These are phyloP conservation scores for Rossbeevera mucosa DNA, from an alignment of 768 basidiomycete species.

Conservation along the genomic window DNA sequence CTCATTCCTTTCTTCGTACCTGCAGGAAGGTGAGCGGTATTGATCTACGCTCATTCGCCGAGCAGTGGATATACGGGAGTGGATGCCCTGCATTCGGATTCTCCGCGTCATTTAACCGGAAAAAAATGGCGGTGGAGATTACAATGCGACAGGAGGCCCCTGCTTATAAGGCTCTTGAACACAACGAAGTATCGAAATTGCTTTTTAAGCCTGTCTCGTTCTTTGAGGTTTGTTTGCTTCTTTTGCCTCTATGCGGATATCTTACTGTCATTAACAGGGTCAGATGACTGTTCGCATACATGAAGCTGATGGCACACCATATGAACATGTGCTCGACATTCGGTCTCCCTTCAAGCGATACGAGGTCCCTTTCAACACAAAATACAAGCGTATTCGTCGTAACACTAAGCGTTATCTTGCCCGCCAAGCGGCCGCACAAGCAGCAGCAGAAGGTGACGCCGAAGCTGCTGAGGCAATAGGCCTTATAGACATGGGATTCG, in stretches of 20 bases:
- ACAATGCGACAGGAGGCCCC: conserved; percentile 87
- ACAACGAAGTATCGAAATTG: conserved; percentile 62
- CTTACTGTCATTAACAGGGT: conserved; percentile 46
- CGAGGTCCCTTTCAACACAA: conserved; percentile 97
- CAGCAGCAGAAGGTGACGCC: conserved; percentile 86
- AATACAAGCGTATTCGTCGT: conserved; percentile 92
- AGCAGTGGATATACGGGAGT: conserved; percentile 98
- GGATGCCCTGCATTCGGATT: conserved; percentile 92
- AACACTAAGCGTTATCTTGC: conserved; percentile 96
- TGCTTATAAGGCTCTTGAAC: conserved; percentile 61
- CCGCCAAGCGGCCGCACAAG: conserved; percentile 87
- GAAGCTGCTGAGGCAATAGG: conserved; percentile 93
- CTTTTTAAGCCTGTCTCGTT: conserved; percentile 78
- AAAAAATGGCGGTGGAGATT: conserved; percentile 98
- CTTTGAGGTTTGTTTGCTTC: conserved; percentile 81
- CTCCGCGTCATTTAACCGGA: conserved; percentile 89
- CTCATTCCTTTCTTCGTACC: conserved; percentile 83
- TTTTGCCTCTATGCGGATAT: not conserved
- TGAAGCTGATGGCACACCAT: conserved; percentile 98
- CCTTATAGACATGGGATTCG: conserved; percentile 92
- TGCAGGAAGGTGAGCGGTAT: conserved; percentile 93
- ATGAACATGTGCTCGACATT: conserved; percentile 96
- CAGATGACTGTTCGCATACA: conserved; percentile 99
- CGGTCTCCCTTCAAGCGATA: conserved; percentile 85
- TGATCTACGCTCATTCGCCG: conserved; percentile 87